These are phyloP conservation scores for Syzygium aromaticum DNA, from an alignment of 345 rosid genomes.

Conservation along the genomic window DNA sequence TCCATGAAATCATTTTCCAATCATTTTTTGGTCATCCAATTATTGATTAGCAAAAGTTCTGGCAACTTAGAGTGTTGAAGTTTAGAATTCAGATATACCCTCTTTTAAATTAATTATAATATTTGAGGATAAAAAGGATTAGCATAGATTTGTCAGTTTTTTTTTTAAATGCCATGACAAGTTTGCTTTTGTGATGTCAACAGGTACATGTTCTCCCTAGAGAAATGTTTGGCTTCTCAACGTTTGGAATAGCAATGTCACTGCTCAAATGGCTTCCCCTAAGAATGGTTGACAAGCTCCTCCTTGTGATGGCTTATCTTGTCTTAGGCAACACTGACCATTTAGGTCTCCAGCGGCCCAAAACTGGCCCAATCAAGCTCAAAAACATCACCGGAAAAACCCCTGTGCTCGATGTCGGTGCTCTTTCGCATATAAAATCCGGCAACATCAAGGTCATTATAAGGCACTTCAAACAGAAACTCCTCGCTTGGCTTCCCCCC, in stretches of 20 bases:
- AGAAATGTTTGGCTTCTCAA: conserved; percentile 78
- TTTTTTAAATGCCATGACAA: not conserved
- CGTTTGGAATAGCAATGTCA: conserved; percentile 72
- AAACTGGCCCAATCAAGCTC: conserved; percentile 86
- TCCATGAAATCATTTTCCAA: not conserved
- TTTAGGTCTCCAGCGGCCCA: conserved; percentile 76
- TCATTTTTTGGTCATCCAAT: not conserved
- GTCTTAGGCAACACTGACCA: conserved; percentile 59
- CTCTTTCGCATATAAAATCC: conserved; percentile 55
- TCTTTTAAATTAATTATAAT: not conserved
- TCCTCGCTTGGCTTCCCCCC: not conserved
- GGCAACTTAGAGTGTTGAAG: not conserved
- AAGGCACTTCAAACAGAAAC: not conserved
- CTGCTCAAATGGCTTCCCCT: conserved; percentile 76
- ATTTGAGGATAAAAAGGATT: not conserved
- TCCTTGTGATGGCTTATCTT: conserved; percentile 38
- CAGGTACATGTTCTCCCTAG: conserved; percentile 94
- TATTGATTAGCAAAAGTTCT: not conserved
- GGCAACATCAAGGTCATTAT: conserved; percentile 62
- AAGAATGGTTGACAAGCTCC: conserved; percentile 49
- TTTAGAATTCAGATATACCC: not conserved
- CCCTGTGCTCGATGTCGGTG: conserved; percentile 85
- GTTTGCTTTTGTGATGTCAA: not conserved
- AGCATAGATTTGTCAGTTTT: not conserved
- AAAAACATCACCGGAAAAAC: conserved; percentile 84